Conservation (phyloP, 352 stramenopile species). For the Phytophthora pinifolia region DNA sequence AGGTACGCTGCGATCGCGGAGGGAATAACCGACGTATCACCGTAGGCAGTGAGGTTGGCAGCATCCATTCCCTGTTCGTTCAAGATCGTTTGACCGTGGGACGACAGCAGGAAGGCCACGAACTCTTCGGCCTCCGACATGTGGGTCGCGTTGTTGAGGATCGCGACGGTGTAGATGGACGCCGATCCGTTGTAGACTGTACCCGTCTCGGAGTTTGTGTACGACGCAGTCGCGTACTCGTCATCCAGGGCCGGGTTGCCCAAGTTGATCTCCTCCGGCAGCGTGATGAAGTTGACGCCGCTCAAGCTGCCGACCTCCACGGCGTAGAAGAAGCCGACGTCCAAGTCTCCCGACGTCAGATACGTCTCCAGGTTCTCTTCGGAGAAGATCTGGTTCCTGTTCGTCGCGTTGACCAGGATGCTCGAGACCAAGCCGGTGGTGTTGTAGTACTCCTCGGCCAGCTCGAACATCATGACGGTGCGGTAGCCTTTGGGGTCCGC, state of each 20-base stretch:
- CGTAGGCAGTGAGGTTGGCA: constrained; percentile 35
- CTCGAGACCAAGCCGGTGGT: constrained; percentile 13
- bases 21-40: constrained; percentile 22
- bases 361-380: constrained; percentile 37
- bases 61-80: constrained; percentile 28
- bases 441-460: constrained; percentile 38
- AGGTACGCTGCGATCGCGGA: constrained; percentile 26
- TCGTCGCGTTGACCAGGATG: constrained; percentile 34
- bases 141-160: constrained; percentile 36
- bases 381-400: constrained; percentile 37
- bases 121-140: constrained; percentile 36
- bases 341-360: constrained; percentile 27
- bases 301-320: constrained; percentile 30
- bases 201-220: constrained; percentile 35
- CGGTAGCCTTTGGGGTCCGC: constrained; percentile 36
- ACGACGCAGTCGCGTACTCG: constrained; percentile 32
- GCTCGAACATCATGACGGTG: constrained; percentile 38
- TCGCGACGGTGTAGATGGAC: constrained; percentile 34
- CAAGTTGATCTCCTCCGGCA: constrained; percentile 36
- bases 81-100: constrained; percentile 28
- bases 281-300: constrained; percentile 26
- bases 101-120: constrained; percentile 29
- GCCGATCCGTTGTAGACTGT: constrained; percentile 37
- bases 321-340: constrained; percentile 38
- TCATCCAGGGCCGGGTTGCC: constrained; percentile 26